Percentiles rank a stretch among this genome's conserved stretches.
Evolutionary conservation across 768 basidiomycete genomes (phyloP).

Genomic region (Tubosaeta sp.): DNA sequence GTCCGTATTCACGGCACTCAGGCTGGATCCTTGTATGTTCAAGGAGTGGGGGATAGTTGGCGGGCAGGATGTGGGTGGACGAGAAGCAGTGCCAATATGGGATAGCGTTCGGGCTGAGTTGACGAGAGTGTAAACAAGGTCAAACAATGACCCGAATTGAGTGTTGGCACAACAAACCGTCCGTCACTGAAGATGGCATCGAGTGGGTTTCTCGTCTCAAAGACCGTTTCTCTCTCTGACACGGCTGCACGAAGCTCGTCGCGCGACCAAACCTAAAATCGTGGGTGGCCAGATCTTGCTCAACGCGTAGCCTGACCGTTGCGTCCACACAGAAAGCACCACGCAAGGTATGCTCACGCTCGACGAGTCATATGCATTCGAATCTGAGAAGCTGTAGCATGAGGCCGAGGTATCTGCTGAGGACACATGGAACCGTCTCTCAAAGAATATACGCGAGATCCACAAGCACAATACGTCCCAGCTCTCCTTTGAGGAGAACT

Average conservation of each 20-base stretch:
- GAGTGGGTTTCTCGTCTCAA: constrained; percentile 15
- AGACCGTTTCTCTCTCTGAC: constrained; percentile 12
- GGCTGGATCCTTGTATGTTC: too few relatives aligned
- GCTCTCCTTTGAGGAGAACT: constrained; percentile 90
- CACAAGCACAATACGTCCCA: constrained; percentile 89
- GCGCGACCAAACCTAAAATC: constrained; percentile 37
- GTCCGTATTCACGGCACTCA: background rate
- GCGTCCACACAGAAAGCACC: constrained; percentile 38
- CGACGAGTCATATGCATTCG: background rate
- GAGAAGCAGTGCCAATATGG: too few relatives aligned
- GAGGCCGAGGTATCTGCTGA: constrained; percentile 73
- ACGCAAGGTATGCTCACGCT: constrained; percentile 37
- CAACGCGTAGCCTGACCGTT: constrained; percentile 16
- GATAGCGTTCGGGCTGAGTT: too few relatives aligned
- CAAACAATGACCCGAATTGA: constrained; percentile 26
- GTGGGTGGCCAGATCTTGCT: constrained; percentile 33
- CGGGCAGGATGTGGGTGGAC: too few relatives aligned
- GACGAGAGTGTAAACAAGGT: constrained; percentile 31
- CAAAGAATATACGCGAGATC: constrained; percentile 88
- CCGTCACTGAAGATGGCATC: constrained; percentile 26
- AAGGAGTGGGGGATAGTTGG: too few relatives aligned
- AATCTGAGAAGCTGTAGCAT: constrained; percentile 43
- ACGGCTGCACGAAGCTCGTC: constrained; percentile 20
- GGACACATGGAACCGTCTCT: constrained; percentile 77
- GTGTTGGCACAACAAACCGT: constrained; percentile 16